Conservation (phyloP, 1,284 basidiomycete genomes). For the Malassezia pachydermatis region DNA sequence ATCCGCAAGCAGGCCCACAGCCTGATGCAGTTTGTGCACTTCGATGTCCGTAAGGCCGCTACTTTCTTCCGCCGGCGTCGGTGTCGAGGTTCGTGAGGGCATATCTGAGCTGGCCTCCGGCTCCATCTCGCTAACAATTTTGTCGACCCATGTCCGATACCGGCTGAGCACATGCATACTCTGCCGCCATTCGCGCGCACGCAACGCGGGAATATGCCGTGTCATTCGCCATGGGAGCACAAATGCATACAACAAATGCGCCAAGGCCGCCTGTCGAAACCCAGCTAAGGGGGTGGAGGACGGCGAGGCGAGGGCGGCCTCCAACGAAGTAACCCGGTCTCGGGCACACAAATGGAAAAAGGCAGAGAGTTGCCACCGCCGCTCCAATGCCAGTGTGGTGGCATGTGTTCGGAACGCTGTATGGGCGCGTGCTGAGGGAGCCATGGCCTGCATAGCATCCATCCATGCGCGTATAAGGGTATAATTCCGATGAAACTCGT, state of each 20-base stretch:
- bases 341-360: constrained; percentile 98
- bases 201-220: constrained; percentile 29
- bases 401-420: constrained; percentile 54
- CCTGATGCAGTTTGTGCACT: background rate
- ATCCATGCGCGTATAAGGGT: constrained; percentile 73
- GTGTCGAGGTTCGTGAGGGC: background rate
- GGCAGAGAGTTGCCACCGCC: constrained; percentile 86
- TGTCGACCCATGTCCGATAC: constrained; percentile 35
- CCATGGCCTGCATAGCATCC: constrained; percentile 68
- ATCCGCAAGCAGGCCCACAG: constrained; percentile 5
- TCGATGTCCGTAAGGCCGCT: background rate
- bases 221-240: constrained; percentile 25
- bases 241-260: constrained; percentile 21
- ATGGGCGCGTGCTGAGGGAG: constrained; percentile 56
- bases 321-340: constrained; percentile 59
- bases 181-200: constrained; percentile 36
- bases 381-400: constrained; percentile 63
- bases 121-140: background rate
- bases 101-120: too few relatives aligned
- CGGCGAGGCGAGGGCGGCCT: constrained; percentile 13
- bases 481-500: constrained; percentile 72
- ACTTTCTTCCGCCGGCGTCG: background rate
- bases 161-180: constrained; percentile 39
- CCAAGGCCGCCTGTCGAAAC: constrained; percentile 15
- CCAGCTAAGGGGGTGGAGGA: constrained; percentile 13